Percentiles rank a stretch among this genome's conserved stretches.
Evolutionary conservation across 2,329 filamentous ascomycete species (phyloP).

Genomic region (Sphaerulina vaccinii): DNA sequence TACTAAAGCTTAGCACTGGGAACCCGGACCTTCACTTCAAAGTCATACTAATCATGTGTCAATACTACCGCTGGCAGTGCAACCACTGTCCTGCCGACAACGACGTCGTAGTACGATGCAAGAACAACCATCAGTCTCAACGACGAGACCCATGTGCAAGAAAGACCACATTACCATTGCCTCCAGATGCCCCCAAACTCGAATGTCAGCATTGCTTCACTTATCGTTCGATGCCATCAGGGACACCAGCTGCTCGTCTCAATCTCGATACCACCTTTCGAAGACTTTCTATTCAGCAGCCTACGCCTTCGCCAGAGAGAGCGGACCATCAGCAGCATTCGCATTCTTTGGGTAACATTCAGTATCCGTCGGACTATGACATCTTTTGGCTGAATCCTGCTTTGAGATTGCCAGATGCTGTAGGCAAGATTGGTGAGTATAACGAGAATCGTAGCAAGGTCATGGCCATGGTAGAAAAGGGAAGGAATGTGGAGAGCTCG

Average conservation of each 20-base stretch:
- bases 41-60: constrained; percentile 9
- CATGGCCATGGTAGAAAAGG: neutral
- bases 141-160: constrained; percentile 12
- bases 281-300: neutral
- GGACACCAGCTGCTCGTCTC: neutral
- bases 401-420: constrained; percentile 5
- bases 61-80: constrained; percentile 19
- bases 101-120: constrained; percentile 19
- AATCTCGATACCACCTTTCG: constrained; percentile 5
- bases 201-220: constrained; percentile 19
- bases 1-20: constrained; percentile 4
- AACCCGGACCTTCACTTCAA: neutral
- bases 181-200: constrained; percentile 15
- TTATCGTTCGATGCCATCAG: neutral
- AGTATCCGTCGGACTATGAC: constrained; percentile 12
- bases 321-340: neutral
- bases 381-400: constrained; percentile 14
- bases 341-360: neutral
- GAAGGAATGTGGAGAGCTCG: neutral
- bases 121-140: constrained; percentile 6
- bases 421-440: constrained; percentile 13
- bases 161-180: constrained; percentile 13
- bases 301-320: neutral
- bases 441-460: constrained; percentile 7
- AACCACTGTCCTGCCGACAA: constrained; percentile 10